A percentile compares a stretch with the other conserved stretches of the same genome.
These are phyloP conservation scores for Tulasnella sp. DNA, from an alignment of 768 basidiomycete species.

Conservation along the genomic window DNA sequence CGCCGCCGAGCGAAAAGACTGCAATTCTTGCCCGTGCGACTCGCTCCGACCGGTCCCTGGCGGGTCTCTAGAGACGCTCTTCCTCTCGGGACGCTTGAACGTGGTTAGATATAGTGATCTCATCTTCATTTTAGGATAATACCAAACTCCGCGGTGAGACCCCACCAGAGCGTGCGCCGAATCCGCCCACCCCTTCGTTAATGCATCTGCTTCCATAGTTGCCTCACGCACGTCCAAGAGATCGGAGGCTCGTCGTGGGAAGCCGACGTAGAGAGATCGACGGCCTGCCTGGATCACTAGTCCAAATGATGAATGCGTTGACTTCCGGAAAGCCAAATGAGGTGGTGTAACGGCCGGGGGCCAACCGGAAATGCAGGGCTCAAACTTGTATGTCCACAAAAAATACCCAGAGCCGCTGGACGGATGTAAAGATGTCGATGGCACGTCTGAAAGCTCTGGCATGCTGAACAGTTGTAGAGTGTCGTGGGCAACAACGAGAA, in stretches of 20 bases:
- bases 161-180: background rate
- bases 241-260: background rate
- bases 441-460: no score
- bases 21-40: no score
- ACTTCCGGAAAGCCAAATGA: background rate
- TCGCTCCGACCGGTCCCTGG: no score
- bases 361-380: background rate
- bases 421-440: background rate
- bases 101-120: no score
- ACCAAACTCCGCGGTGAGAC: no score
- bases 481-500: no score
- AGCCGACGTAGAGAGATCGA: background rate
- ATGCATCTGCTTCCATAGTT: background rate
- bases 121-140: no score
- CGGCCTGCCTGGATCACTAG: background rate
- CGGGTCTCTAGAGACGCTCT: no score
- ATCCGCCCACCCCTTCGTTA: no score
- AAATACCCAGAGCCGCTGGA: background rate
- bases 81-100: no score
- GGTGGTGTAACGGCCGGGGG: background rate
- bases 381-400: background rate
- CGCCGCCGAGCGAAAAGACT: no score
- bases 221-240: background rate
- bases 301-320: background rate
- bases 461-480: no score